Evolutionary conservation across 768 basidiomycete genomes (phyloP).

Genomic region (Trametes cubensis): DNA sequence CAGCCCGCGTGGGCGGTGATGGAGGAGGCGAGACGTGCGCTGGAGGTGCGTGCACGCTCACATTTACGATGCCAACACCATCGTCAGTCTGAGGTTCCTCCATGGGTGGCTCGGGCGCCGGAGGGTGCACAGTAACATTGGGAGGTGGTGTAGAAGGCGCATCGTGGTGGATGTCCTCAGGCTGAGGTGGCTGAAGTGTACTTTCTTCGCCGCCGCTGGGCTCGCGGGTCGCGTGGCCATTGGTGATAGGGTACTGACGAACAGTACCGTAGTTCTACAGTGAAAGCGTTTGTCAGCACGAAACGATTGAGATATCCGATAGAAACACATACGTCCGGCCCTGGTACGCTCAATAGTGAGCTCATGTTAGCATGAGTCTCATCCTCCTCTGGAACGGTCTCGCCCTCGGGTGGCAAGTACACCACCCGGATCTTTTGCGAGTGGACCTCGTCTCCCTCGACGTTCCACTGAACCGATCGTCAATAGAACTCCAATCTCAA

Average conservation of each 20-base stretch:
- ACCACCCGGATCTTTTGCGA: constrained; percentile 94
- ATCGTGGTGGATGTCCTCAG: constrained; percentile 30
- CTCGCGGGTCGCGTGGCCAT: constrained; percentile 42
- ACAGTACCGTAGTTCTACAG: constrained; percentile 50
- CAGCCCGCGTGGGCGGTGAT: constrained; percentile 23
- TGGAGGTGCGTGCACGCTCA: constrained; percentile 45
- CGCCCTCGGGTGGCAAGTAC: constrained; percentile 87
- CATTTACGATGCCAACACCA: constrained; percentile 43
- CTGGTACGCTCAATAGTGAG: constrained; percentile 20
- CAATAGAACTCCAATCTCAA: constrained; percentile 19
- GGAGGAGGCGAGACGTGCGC: constrained; percentile 34
- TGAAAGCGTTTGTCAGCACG: constrained; percentile 25
- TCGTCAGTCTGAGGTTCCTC: constrained; percentile 18
- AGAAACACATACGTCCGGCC: constrained; percentile 21
- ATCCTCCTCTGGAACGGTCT: constrained; percentile 76
- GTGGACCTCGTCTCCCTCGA: constrained; percentile 72
- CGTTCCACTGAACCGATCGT: constrained; percentile 56
- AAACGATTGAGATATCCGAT: not conserved
- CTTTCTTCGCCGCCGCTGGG: constrained; percentile 22
- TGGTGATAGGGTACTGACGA: constrained; percentile 39
- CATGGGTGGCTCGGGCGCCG: constrained; percentile 5
- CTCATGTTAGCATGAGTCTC: constrained; percentile 43
- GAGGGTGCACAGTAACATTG: constrained; percentile 13
- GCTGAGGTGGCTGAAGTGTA: constrained; percentile 21
- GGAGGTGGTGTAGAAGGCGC: constrained; percentile 37